These are phyloP conservation scores for Pythium volutum DNA, from an alignment of 352 stramenopile species.

Conservation along the genomic window DNA sequence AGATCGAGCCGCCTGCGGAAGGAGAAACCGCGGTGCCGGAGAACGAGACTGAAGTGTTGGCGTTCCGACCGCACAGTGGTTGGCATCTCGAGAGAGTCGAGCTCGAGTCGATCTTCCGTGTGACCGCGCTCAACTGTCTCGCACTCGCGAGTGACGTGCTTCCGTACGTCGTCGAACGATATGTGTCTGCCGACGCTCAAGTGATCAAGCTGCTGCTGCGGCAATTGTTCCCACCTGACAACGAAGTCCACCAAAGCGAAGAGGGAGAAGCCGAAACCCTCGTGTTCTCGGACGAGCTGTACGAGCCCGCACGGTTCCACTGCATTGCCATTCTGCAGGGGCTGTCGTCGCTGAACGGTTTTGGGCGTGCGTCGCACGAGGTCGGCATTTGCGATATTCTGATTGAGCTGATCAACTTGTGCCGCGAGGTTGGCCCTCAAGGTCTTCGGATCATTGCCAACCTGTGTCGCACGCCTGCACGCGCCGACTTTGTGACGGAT, in stretches of 20 bases:
- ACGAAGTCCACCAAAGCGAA: constrained; percentile 69
- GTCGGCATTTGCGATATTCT: constrained; percentile 76
- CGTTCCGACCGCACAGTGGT: constrained; percentile 48
- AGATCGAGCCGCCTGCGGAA: background rate
- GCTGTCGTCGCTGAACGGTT: constrained; percentile 53
- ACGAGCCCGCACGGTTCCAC: constrained; percentile 56
- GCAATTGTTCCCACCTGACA: constrained; percentile 69
- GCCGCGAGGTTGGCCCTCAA: constrained; percentile 48
- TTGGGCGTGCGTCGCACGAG: constrained; percentile 44
- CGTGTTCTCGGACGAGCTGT: constrained; percentile 54
- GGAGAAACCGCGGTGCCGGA: constrained; percentile 2
- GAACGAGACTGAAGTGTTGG: constrained; percentile 25
- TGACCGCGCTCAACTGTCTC: constrained; percentile 64
- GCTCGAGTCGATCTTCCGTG: constrained; percentile 48
- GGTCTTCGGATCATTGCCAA: constrained; percentile 65
- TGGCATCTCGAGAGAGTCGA: constrained; percentile 51
- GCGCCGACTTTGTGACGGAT: constrained; percentile 44
- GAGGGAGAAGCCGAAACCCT: constrained; percentile 39
- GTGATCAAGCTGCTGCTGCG: constrained; percentile 76
- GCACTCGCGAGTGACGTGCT: constrained; percentile 57
- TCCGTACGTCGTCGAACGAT: constrained; percentile 51
- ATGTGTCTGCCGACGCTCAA: constrained; percentile 46
- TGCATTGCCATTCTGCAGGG: constrained; percentile 55
- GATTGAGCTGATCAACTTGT: constrained; percentile 70
- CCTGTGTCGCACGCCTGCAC: constrained; percentile 47